phyloP scores from a whole-genome alignment of 768 basidiomycete genomes.

The Lentinus brumalis region DNA sequence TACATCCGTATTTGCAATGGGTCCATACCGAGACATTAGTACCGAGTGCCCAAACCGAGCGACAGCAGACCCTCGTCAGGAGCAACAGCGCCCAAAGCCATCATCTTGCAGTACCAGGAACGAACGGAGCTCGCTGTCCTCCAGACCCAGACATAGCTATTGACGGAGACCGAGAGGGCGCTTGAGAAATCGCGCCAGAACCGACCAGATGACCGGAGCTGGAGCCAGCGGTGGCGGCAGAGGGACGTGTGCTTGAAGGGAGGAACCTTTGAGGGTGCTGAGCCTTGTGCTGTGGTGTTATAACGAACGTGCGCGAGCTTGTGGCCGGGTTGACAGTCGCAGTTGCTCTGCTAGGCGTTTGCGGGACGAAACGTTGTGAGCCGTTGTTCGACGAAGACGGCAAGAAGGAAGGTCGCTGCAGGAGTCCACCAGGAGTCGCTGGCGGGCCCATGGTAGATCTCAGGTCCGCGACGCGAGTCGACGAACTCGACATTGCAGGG shows the following conservation, averaged over 20 bases:
- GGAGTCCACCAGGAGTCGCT: conserved; percentile 42
- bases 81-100: conserved; percentile 28
- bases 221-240: conserved; percentile 11
- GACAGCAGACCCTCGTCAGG: neutral
- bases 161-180: conserved; percentile 20
- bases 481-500: conserved; percentile 20
- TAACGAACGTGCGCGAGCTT: neutral
- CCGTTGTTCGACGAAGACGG: conserved; percentile 23
- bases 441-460: conserved; percentile 53
- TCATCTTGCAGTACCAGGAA: conserved; percentile 37
- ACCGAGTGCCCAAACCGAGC: too few species aligned
- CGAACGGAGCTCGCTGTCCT: conserved; percentile 57
- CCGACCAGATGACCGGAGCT: conserved; percentile 10
- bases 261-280: conserved; percentile 32
- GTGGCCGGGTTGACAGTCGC: neutral
- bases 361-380: conserved; percentile 15
- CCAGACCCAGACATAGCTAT: conserved; percentile 29
- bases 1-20: neutral
- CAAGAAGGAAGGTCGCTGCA: conserved; percentile 21
- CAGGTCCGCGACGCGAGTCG: neutral
- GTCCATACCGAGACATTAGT: neutral
- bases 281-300: conserved; percentile 34
- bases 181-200: conserved; percentile 22
- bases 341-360: conserved; percentile 5
- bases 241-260: conserved; percentile 23